These are phyloP conservation scores for Starmera dryadoides DNA, from an alignment of 805 yeast genomes.

Conservation along the genomic window DNA sequence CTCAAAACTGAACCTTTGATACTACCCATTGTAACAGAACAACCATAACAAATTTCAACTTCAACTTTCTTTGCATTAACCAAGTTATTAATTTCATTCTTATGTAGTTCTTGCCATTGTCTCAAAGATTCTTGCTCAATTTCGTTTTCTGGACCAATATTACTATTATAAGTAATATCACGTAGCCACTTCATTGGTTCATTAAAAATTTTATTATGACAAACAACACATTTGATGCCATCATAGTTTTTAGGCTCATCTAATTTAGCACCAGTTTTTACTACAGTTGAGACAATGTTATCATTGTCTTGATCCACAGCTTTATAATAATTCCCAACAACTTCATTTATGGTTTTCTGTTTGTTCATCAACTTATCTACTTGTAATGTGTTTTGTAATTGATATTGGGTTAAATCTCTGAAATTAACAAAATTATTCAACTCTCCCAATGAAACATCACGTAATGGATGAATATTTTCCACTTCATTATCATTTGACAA, in stretches of 20 bases:
- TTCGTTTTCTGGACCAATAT: constrained; percentile 39
- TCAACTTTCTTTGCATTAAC: constrained; percentile 9
- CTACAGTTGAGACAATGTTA: constrained; percentile 87
- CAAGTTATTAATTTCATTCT: constrained; percentile 10
- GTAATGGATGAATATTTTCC: constrained; percentile 57
- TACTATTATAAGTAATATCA: constrained; percentile 55
- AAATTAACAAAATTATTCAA: constrained; percentile 46
- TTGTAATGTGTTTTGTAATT: constrained; percentile 15
- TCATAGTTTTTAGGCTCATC: constrained; percentile 34
- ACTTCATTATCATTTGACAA: constrained; percentile 25
- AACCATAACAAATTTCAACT: constrained; percentile 65
- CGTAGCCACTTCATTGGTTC: constrained; percentile 62
- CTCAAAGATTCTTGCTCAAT: constrained; percentile 31
- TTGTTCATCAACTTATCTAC: constrained; percentile 40
- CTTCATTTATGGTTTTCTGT: constrained; percentile 75
- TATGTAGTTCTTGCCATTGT: constrained; percentile 25
- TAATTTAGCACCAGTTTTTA: constrained; percentile 78
- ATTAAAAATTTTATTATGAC: constrained; percentile 45
- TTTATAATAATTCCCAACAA: constrained; percentile 65
- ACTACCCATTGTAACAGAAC: constrained; percentile 55
- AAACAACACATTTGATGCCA: constrained; percentile 41
- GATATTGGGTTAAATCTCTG: constrained; percentile 8
- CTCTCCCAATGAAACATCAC: constrained; percentile 71
- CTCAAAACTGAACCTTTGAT: constrained; percentile 27
- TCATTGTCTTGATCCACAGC: constrained; percentile 74